Base-by-base conservation (phyloP, 208 protist genomes). In the Blastocrithidia nonstop region DNA sequence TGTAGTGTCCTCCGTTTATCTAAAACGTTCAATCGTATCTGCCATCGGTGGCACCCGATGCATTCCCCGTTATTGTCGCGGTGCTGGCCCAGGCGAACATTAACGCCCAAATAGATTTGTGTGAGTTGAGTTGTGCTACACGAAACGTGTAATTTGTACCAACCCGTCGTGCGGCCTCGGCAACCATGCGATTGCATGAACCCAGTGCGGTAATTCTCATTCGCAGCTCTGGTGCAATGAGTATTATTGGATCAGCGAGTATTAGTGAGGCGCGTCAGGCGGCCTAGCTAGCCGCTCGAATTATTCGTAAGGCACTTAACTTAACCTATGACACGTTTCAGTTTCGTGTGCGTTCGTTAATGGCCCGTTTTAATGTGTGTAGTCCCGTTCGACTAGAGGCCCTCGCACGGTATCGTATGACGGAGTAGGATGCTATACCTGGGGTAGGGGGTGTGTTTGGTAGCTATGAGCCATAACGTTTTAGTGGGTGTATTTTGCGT, bases 81-180 rank as follows among this genome's bases (percentile, higher is more conserved):
- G 66, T 85, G 22, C 69, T 88, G 16, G 74, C 75, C 2, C 83
- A 92, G 61, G 83, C 69, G 7, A 58, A 63, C 39, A 52, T 92
- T 19, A 47, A 58, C 3, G 72, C 69, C 0, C 78, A 75, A n/a
- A 56, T 88, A 16, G 76, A 92, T 42, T 70, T 92, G 29, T 58
- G 71, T 23, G 52, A 67, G 42, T 70, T 92, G 9, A 88, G 78
- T 59, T 88, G 78, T 49, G 78, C 75, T 13, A 78, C 75, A 15
- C 66, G 78, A 29, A 92, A 87, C 55, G 78, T 92, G 35, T 78
- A 92, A 59, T 92, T 77, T 55, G 65, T 82, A 50, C 82, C 82
- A 13, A 66, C 71, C 29, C 42, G 62, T 27, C 64, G 64, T 13
- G 66, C 68, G 16, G 67, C 74, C 1, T 58, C 68, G 15, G 83